Evolutionary conservation across 805 yeast species (phyloP), one percentile per base, ranked within the genome.

Genomic region (Saccharomycopsis lassenensis): DNA sequence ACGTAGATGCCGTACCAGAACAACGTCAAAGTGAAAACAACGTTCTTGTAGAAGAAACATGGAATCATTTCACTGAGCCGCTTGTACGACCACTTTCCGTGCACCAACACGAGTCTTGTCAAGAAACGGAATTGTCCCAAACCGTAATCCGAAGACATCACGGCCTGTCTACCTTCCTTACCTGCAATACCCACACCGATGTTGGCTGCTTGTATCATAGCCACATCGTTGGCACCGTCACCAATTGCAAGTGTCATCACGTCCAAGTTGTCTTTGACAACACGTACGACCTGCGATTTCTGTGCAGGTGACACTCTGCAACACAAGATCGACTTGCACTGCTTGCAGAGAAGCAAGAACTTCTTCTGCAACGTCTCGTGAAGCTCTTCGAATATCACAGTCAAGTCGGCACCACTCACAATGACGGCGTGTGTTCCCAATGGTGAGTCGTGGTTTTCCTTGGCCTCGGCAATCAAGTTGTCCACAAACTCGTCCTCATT

Each of bases 131-230:
- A 82, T 54, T 82, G 94, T 17, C 89, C 91, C 50, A 82, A 59
- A 15, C 89, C 94, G 57, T 79, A 82, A 60, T 82, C 94, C 1
- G 89, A 77, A 18, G 86, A 77, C 93, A 82, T 82, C 4, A 72
- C 91, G 14, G 91, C 91, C 57, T 81, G 91, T 43, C 91, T 63
- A 52, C 94, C 94, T 62, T 82, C 94, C 61, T 82, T 91, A 59
- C 94, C 94, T 3, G 87, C 87, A 52, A 82, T 82, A 60, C 94
- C 94, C 38, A 82, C 81, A 50, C 94, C 94, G 31, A 82, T 78
- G 57, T 82, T 77, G 1, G 93, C 91, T 20, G 86, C 76, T 56
- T 82, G 94, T 47, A 82, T 82, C 94, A 82, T 82, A 8, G 93
- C 87, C 44, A 82, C 94, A 59, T 82, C 94, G 53, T 82, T 82